phyloP scores from a whole-genome alignment of 192 early-diverging fungal species.

The Physocladia obscura region DNA sequence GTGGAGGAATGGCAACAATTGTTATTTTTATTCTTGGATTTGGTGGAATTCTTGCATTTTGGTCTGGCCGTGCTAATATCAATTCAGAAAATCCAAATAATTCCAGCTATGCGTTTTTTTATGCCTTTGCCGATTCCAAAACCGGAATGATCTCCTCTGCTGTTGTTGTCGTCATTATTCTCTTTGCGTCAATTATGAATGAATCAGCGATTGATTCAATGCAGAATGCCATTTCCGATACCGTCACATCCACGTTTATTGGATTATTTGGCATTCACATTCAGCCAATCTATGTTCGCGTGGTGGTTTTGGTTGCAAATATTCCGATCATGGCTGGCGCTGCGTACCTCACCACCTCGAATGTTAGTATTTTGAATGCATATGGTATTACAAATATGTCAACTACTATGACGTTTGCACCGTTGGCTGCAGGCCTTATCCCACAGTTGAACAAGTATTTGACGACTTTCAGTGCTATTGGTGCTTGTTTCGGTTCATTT shows the following conservation, averaged over 20 bases:
- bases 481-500: conserved; percentile 38
- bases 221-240: conserved; percentile 48
- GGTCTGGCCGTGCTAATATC: conserved; percentile 27
- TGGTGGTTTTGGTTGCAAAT: conserved; percentile 38
- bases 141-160: conserved; percentile 25
- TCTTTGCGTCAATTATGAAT: conserved; percentile 47
- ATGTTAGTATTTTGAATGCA: conserved; percentile 31
- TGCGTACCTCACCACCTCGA: conserved; percentile 10
- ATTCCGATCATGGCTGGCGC: conserved; percentile 41
- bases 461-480: conserved; percentile 29
- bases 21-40: conserved; percentile 49
- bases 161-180: conserved; percentile 39
- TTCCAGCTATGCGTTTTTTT: conserved; percentile 40
- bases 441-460: conserved; percentile 31
- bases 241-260: conserved; percentile 29
- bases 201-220: conserved; percentile 52
- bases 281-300: conserved; percentile 6
- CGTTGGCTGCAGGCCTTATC: conserved; percentile 41
- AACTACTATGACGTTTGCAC: conserved; percentile 29
- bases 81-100: conserved; percentile 7
- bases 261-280: conserved; percentile 26
- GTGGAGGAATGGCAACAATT: conserved; percentile 23
- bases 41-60: conserved; percentile 43
- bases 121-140: conserved; percentile 32
- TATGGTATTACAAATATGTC: conserved; percentile 45